Conservation (phyloP, 164 flowering plant species). For the Chimonanthus praecox region DNA sequence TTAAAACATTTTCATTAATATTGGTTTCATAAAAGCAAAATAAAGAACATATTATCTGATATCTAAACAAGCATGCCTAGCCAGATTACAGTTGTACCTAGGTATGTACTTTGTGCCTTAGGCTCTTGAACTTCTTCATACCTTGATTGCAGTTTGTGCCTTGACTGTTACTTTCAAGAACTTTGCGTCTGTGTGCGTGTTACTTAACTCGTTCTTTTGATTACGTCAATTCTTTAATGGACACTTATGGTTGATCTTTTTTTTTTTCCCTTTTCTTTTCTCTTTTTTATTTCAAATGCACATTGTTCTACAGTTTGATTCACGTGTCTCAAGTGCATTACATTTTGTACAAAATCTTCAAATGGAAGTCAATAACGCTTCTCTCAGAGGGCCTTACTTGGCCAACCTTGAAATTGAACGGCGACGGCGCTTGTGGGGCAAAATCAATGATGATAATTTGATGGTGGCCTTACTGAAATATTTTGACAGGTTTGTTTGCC, state of each 20-base stretch:
- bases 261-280: too few species aligned
- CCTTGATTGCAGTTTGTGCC: too few species aligned
- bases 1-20: too few species aligned
- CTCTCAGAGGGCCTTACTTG: conserved; percentile 58
- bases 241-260: too few species aligned
- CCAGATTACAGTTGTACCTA: too few species aligned
- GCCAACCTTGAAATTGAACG: conserved; percentile 82
- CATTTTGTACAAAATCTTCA: conserved; percentile 47
- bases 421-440: conserved; percentile 54
- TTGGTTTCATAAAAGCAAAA: too few species aligned
- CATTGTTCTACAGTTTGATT: conserved; percentile 59
- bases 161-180: too few species aligned
- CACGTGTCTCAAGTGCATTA: conserved; percentile 55
- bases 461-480: conserved; percentile 49
- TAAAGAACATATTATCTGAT: too few species aligned
- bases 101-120: too few species aligned
- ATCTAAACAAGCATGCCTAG: too few species aligned
- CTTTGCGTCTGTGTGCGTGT: background rate
- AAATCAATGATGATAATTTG: conserved; percentile 43
- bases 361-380: conserved; percentile 22
- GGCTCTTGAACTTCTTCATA: too few species aligned
- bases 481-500: conserved; percentile 48
- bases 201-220: background rate
- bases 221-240: background rate
- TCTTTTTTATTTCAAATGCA: conserved; percentile 16